Evolutionary conservation across 2,329 filamentous ascomycete species (phyloP).

Genomic region (Emergomyces africanus): DNA sequence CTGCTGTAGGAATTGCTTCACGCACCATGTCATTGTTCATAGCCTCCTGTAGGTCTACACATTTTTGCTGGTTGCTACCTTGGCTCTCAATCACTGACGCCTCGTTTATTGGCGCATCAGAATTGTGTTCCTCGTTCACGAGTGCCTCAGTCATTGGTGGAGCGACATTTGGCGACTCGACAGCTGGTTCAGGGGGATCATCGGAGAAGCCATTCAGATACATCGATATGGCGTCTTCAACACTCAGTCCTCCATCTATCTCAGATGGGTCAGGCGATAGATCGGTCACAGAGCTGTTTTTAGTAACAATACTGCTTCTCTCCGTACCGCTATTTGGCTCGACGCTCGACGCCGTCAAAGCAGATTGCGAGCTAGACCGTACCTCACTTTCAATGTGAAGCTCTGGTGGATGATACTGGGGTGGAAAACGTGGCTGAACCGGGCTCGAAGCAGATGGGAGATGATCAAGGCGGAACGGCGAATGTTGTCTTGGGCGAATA

Average conservation of each 20-base stretch:
- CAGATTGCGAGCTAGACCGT: constrained; percentile 48
- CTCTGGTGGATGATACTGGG: constrained; percentile 17
- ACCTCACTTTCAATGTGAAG: constrained; percentile 22
- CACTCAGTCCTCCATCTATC: constrained; percentile 41
- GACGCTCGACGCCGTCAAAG: constrained; percentile 47
- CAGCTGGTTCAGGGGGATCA: constrained; percentile 8
- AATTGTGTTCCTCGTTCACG: too few relatives aligned
- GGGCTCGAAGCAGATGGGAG: constrained; percentile 1
- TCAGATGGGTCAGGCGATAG: constrained; percentile 46
- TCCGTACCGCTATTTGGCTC: constrained; percentile 55
- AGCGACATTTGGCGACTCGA: background rate
- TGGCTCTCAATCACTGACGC: background rate
- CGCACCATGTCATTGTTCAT: background rate
- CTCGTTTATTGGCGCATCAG: too few relatives aligned
- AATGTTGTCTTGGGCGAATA: constrained; percentile 16
- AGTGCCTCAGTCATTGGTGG: background rate
- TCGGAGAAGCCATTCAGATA: constrained; percentile 47
- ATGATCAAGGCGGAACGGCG: constrained; percentile 6
- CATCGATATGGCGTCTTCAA: constrained; percentile 49
- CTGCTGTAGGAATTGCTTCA: constrained; percentile 12
- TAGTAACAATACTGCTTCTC: constrained; percentile 69
- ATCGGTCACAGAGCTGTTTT: constrained; percentile 62
- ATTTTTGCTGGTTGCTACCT: background rate
- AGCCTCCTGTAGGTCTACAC: background rate
- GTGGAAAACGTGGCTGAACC: constrained; percentile 20